These are phyloP conservation scores for Hyaloscypha hepaticicola DNA, from an alignment of 495 filamentous ascomycete genomes.

Conservation along the genomic window DNA sequence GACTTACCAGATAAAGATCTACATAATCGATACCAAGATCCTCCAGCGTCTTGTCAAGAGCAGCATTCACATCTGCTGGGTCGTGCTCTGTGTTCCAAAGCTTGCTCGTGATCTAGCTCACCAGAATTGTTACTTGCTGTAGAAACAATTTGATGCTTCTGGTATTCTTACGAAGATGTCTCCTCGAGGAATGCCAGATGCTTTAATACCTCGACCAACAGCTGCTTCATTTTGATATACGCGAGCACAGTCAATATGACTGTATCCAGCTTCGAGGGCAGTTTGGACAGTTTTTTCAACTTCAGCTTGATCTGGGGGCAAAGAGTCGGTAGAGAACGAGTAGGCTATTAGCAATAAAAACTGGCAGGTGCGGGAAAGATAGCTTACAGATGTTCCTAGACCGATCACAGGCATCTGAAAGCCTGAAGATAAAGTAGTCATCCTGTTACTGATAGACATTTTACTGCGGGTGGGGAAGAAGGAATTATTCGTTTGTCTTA, in stretches of 20 bases:
- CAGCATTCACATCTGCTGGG: slow-evolving; percentile 34
- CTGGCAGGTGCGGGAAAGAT: neutral
- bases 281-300: slow-evolving; percentile 48
- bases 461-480: too few relatives aligned
- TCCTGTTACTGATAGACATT: neutral
- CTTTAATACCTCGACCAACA: slow-evolving; percentile 62
- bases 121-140: too few relatives aligned
- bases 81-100: too few relatives aligned
- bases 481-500: too few relatives aligned
- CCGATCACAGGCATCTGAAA: slow-evolving; percentile 4
- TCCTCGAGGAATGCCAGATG: slow-evolving; percentile 62
- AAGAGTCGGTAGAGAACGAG: neutral
- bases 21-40: slow-evolving; percentile 72
- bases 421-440: slow-evolving; percentile 1
- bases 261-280: slow-evolving; percentile 61
- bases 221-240: slow-evolving; percentile 58
- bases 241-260: slow-evolving; percentile 55
- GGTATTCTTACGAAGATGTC: slow-evolving; percentile 64
- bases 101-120: too few relatives aligned
- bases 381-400: slow-evolving; percentile 6
- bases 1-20: slow-evolving; percentile 40
- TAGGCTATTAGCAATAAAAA: too few relatives aligned
- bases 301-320: slow-evolving; percentile 52
- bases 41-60: slow-evolving; percentile 57
- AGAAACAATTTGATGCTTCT: too few relatives aligned